phyloP scores from a whole-genome alignment of 192 early-diverging fungal species.

The Entomortierella lignicola region DNA sequence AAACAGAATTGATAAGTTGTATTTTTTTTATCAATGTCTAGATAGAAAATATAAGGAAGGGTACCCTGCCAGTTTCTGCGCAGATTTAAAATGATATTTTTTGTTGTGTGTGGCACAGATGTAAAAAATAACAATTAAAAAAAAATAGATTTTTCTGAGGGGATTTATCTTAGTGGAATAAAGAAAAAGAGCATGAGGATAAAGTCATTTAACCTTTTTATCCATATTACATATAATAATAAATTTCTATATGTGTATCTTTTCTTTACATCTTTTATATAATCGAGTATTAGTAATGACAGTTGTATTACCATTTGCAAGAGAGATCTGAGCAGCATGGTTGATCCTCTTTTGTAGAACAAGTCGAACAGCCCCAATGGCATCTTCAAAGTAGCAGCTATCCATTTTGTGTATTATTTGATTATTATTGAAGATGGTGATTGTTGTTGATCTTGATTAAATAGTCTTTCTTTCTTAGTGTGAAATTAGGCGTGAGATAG shows the following conservation, averaged over 20 bases:
- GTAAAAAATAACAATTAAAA: neutral
- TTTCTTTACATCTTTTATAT: neutral
- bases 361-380: constrained; percentile 16
- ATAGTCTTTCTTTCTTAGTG: no score
- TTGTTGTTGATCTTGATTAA: no score
- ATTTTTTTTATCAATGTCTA: no score
- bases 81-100: no score
- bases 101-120: no score
- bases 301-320: constrained; percentile 29
- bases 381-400: constrained; percentile 23
- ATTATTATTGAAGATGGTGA: neutral
- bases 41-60: no score
- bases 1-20: neutral
- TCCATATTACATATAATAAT: no score
- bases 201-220: constrained; percentile 9
- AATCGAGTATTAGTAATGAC: no score
- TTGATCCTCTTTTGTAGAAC: constrained; percentile 45
- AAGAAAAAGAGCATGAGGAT: neutral
- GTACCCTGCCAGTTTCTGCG: no score
- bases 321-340: constrained; percentile 36
- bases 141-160: neutral
- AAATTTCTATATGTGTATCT: no score
- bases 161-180: neutral
- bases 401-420: constrained; percentile 8
- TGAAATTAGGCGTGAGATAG: no score